Evolutionary conservation across 257 asterid species (phyloP), one percentile per base, ranked within the genome.

Genomic region (Ilex asprella): DNA sequence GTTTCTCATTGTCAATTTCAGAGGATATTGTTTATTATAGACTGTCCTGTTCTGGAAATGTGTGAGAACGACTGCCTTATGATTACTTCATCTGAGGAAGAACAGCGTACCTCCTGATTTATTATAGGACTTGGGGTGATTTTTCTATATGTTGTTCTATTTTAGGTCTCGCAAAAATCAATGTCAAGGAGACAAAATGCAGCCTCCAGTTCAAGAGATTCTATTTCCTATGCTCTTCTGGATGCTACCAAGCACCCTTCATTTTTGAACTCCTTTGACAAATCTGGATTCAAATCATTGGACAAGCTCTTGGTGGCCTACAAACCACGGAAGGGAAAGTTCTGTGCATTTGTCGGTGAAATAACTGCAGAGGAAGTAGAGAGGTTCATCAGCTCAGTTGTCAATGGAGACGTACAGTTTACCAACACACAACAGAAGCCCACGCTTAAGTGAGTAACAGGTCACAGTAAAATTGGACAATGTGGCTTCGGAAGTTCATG

Each of bases 241-340:
- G 96, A 89, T 67, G 97, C 83, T 61, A 71, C 82, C 31, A 86
- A 84, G 78, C 96, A 89, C 57, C 86, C 82, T 57, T 70, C 84
- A 2, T 86, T 92, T 56, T 55, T 92, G 59, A 85, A 62, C 1
- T 80, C 95, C n/a, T 77, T 92, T 13, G 80, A 82, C 66, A 84
- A 78, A 71, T 80, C 91, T 2, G 87, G 88, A 15, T 81, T 81
- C 67, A 92, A 79, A 68, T 82, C 91, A 52, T 68, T 82, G 3
- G 85, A 83, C 43, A 73, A 56, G 54, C 65, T 92, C 66, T 72
- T 92, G 73, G 50, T 91, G 65, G 97, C 99, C 39, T 86, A 84
- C 82, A 92, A 92, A 65, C 95, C 91, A 0, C 82, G 88, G 71
- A 84, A 84, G 69, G 94, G 88, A 46, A 89, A 88, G 43, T 92